These are phyloP conservation scores for Trifolium dubium DNA, from an alignment of 306 rosid species.

Conservation along the genomic window DNA sequence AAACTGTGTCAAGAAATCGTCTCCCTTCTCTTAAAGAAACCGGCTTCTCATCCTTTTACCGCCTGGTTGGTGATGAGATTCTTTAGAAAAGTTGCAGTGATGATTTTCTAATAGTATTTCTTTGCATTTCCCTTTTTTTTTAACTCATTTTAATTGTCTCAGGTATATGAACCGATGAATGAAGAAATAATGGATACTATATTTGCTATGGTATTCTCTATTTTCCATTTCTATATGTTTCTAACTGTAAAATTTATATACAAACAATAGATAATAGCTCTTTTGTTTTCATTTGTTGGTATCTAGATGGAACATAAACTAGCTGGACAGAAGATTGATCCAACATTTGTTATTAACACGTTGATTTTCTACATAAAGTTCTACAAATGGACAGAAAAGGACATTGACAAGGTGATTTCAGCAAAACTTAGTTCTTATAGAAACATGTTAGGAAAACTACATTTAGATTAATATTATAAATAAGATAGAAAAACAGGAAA, in stretches of 20 bases:
- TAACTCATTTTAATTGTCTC: background rate
- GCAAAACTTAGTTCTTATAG: background rate
- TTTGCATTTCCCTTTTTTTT: background rate
- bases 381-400: background rate
- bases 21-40: background rate
- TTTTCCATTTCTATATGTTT: background rate
- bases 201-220: background rate
- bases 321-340: background rate
- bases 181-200: constrained; percentile 5
- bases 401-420: background rate
- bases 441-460: no score
- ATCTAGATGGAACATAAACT: background rate
- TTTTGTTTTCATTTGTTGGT: background rate
- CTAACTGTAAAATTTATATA: no score
- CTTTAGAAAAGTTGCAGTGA: background rate
- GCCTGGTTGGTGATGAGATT: background rate
- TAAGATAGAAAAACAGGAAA: no score
- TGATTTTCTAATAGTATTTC: background rate
- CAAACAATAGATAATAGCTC: background rate
- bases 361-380: background rate
- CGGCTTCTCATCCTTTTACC: background rate
- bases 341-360: background rate
- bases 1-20: background rate
- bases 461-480: no score
- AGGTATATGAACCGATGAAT: constrained; percentile 1